phyloP scores from a whole-genome alignment of 257 asterid genomes.

The Salvia rosmarinus region DNA sequence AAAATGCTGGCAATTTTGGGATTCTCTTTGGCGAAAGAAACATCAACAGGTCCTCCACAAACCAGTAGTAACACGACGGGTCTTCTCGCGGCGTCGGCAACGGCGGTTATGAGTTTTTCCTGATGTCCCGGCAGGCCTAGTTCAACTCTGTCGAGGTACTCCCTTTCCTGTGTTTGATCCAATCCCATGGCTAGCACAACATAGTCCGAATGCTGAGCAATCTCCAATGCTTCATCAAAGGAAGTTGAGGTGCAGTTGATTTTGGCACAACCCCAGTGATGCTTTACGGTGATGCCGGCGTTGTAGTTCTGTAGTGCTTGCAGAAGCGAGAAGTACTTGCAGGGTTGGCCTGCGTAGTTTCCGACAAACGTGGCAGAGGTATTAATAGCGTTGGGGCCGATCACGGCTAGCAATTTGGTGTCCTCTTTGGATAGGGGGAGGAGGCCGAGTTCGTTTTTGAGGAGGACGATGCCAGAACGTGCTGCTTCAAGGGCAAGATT shows the following conservation, averaged over 20 bases:
- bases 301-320: slow-evolving; percentile 50
- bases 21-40: slow-evolving; percentile 57
- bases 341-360: slow-evolving; percentile 68
- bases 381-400: slow-evolving; percentile 69
- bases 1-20: slow-evolving; percentile 60
- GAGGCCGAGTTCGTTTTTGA: slow-evolving; percentile 54
- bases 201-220: slow-evolving; percentile 49
- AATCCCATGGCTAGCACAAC: slow-evolving; percentile 67
- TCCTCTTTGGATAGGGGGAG: slow-evolving; percentile 58
- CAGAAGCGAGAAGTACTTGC: slow-evolving; percentile 51
- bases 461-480: slow-evolving; percentile 62
- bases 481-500: slow-evolving; percentile 66
- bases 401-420: slow-evolving; percentile 50
- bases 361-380: slow-evolving; percentile 43
- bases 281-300: slow-evolving; percentile 32
- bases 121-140: slow-evolving; percentile 64
- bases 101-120: slow-evolving; percentile 37
- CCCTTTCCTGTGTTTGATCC: slow-evolving; percentile 61
- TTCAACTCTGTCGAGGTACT: slow-evolving; percentile 47
- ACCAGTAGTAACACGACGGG: slow-evolving; percentile 56
- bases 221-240: slow-evolving; percentile 39
- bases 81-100: slow-evolving; percentile 50
- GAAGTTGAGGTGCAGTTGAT: slow-evolving; percentile 47
- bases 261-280: slow-evolving; percentile 48
- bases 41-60: slow-evolving; percentile 73